These are phyloP conservation scores for Cryptosporidium parvum DNA, from an alignment of 169 alveolate genomes.

Conservation along the genomic window DNA sequence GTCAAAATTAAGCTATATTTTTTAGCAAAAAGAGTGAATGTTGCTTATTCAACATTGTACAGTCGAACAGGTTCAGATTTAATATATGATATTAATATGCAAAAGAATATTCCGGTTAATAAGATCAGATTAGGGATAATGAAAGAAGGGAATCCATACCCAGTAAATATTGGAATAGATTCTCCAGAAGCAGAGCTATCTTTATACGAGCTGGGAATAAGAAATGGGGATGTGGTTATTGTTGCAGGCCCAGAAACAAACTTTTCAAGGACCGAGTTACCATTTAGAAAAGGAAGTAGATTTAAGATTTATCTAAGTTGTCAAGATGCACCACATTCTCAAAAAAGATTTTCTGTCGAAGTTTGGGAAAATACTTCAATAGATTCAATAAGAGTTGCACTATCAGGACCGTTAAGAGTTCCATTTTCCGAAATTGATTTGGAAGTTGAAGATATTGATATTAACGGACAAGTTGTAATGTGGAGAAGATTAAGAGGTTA, in stretches of 20 bases:
- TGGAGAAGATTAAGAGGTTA: constrained; percentile 77
- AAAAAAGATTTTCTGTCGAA: constrained; percentile 63
- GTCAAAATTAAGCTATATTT: constrained; percentile 61
- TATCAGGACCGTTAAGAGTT: constrained; percentile 50
- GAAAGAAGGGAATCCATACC: constrained; percentile 45
- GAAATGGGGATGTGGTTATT: constrained; percentile 59
- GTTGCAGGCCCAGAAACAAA: constrained; percentile 73
- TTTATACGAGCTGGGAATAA: constrained; percentile 57
- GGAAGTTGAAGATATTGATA: constrained; percentile 70
- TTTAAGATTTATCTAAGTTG: constrained; percentile 58
- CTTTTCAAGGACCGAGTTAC: constrained; percentile 53
- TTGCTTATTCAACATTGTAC: constrained; percentile 47
- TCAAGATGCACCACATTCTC: constrained; percentile 69
- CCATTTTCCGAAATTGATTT: constrained; percentile 73
- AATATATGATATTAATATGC: constrained; percentile 59
- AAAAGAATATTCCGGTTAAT: constrained; percentile 56
- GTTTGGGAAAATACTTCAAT: constrained; percentile 71
- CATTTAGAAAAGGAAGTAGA: constrained; percentile 61
- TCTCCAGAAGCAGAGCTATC: constrained; percentile 73
- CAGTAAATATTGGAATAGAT: constrained; percentile 52
- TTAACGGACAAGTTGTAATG: constrained; percentile 73
- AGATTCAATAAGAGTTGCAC: constrained; percentile 62
- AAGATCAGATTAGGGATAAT: constrained; percentile 39
- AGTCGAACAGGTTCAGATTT: constrained; percentile 66
- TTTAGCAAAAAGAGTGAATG: constrained; percentile 63